phyloP scores from a whole-genome alignment of 805 yeast species.

The Barnettozyma salicaria region DNA sequence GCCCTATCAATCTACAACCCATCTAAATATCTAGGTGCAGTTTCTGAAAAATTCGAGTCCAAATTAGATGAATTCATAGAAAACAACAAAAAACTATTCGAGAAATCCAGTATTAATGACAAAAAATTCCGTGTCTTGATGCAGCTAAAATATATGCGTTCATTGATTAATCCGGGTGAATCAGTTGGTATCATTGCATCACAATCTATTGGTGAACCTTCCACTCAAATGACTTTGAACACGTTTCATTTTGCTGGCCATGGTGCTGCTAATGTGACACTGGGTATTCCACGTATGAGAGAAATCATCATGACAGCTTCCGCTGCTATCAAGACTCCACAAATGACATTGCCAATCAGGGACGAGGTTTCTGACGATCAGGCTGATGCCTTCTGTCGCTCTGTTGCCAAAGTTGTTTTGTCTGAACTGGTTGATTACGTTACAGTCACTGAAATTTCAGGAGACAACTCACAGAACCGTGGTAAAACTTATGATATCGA shows the following conservation, averaged over 20 bases:
- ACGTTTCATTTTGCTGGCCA: slow-evolving; percentile 99
- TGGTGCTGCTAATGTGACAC: slow-evolving; percentile 99
- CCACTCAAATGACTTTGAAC: slow-evolving; percentile 97
- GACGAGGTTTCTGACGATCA: slow-evolving; percentile 74
- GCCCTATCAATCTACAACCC: slow-evolving; percentile 83
- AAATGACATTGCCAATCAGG: slow-evolving; percentile 87
- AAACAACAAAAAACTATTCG: slow-evolving; percentile 49
- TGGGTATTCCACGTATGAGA: slow-evolving; percentile 99
- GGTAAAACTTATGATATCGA: slow-evolving; percentile 53
- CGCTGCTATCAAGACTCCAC: slow-evolving; percentile 94
- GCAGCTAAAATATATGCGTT: slow-evolving; percentile 98
- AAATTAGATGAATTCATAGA: slow-evolving; percentile 68
- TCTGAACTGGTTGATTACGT: slow-evolving; percentile 87
- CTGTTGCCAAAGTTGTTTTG: slow-evolving; percentile 75
- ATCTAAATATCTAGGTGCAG: slow-evolving; percentile 84
- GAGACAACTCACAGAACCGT: slow-evolving; percentile 40
- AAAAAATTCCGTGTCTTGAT: slow-evolving; percentile 92
- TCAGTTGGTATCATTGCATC: slow-evolving; percentile 98
- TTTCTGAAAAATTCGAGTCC: slow-evolving; percentile 81
- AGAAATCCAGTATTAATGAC: slow-evolving; percentile 46
- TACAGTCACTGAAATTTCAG: slow-evolving; percentile 83
- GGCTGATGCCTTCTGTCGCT: slow-evolving; percentile 91
- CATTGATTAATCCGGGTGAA: slow-evolving; percentile 93
- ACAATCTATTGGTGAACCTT: slow-evolving; percentile 98
- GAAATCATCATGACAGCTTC: slow-evolving; percentile 99